Conservation (phyloP, 2,329 filamentous ascomycete species). For the Bretziella fagacearum region DNA sequence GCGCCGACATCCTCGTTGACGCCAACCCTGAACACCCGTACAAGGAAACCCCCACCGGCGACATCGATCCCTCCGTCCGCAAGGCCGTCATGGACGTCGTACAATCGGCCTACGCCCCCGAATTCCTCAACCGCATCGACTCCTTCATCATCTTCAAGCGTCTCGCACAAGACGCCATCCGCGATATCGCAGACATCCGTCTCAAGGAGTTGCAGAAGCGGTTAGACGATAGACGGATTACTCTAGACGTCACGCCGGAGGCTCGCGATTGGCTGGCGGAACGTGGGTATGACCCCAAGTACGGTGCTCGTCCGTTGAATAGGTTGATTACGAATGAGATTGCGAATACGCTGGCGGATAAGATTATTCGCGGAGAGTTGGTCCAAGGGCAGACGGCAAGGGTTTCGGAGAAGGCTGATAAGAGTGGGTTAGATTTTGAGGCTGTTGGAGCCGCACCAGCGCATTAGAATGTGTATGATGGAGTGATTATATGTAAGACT, state of each 20-base stretch:
- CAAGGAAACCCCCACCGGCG: constrained; percentile 44
- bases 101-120: constrained; percentile 56
- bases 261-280: constrained; percentile 79
- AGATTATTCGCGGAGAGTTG: constrained; percentile 75
- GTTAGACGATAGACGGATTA: constrained; percentile 72
- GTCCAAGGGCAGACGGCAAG: constrained; percentile 56
- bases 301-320: constrained; percentile 80
- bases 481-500: too few relatives aligned
- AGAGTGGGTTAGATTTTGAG: constrained; percentile 9
- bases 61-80: constrained; percentile 57
- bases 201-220: constrained; percentile 67
- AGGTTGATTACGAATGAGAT: constrained; percentile 81
- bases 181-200: constrained; percentile 88
- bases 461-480: neutral
- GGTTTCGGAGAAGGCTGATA: constrained; percentile 44
- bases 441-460: neutral
- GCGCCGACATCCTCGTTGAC: constrained; percentile 76
- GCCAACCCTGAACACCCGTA: constrained; percentile 48
- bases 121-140: constrained; percentile 92
- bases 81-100: constrained; percentile 81
- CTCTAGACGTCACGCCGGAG: constrained; percentile 49
- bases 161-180: constrained; percentile 57
- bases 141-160: constrained; percentile 95
- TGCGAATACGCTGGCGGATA: constrained; percentile 72
- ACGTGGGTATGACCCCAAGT: constrained; percentile 77